Evolutionary conservation across 305 asterid species (phyloP), one percentile per base, ranked within the genome.

Genomic region (Ilex paraguariensis): DNA sequence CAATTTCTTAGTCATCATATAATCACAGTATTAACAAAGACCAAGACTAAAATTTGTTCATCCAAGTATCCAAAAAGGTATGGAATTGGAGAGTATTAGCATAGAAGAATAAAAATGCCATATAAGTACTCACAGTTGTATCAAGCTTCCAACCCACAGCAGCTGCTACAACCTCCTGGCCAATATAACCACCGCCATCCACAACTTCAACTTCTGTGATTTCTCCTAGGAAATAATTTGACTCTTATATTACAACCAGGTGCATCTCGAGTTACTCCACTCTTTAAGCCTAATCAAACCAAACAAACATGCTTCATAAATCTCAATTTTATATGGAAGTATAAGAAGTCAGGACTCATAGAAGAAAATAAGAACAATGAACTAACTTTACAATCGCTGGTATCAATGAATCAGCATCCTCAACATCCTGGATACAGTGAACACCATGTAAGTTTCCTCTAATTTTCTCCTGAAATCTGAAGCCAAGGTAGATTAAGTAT

Each of bases 141-240:
- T 91, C 98, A 63, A 89, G 95, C 21, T 89, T 89, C 98, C 98
- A 91, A 54, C 82, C 97, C 70, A 74, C 90, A 17, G 95, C 85
- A 72, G 98, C 98, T 66, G 98, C 98, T 49, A 97, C 97, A 64
- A 91, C 95, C 79, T 91, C 98, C 98, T 89, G 89, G 79, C 98
- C 98, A 56, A 91, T 91, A 74, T 91, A 91, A 73, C 98, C 98
- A 78, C 98, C 97, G 63, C 98, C 98, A 68, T 89, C 84, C 12
- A 91, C 82, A 36, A 89, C 97, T 1, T 21, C 59, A 91, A 87
- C 77, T 91, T 91, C 74, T 77, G 84, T 56, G 96, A 83, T 76
- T 89, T 91, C 74, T 86, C 93, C 98, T 88, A 68, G 45, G 54
- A 57, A 48, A 67, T 17, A 21, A 65, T 12, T 45, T 52, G n/a